phyloP scores from a whole-genome alignment of 441 rosid species.

The Gossypium schwendimanii region DNA sequence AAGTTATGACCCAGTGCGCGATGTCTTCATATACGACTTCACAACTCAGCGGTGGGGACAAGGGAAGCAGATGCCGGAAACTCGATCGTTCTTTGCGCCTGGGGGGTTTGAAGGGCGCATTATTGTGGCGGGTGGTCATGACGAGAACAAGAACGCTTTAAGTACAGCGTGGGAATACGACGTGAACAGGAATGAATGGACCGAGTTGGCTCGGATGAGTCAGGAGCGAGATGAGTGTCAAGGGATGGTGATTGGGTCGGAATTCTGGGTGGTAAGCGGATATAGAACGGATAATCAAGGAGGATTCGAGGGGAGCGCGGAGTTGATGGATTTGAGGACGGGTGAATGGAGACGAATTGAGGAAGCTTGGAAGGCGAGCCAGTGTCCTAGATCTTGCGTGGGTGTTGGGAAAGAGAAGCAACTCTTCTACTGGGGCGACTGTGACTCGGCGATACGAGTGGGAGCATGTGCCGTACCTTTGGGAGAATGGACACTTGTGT shows the following conservation, averaged over 20 bases:
- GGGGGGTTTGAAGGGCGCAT: constrained; percentile 29
- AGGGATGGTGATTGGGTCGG: constrained; percentile 30
- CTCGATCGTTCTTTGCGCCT: constrained; percentile 41
- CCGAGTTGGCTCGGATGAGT: constrained; percentile 30
- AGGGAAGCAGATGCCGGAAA: constrained; percentile 39
- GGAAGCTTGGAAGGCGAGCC: constrained; percentile 31
- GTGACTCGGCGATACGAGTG: constrained; percentile 12
- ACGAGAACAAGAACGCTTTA: constrained; percentile 44
- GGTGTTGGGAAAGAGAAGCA: constrained; percentile 20
- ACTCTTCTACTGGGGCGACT: constrained; percentile 22
- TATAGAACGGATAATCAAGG: constrained; percentile 47
- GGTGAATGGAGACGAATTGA: constrained; percentile 39
- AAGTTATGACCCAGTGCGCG: constrained; percentile 32
- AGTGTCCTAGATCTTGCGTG: constrained; percentile 32
- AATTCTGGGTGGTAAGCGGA: constrained; percentile 54
- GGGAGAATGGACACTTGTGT: constrained; percentile 25
- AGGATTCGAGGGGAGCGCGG: constrained; percentile 35
- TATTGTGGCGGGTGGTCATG: constrained; percentile 51
- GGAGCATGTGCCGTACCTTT: constrained; percentile 30
- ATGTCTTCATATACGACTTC: constrained; percentile 44
- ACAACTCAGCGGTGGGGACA: constrained; percentile 35
- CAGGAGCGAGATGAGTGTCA: constrained; percentile 55
- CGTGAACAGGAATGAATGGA: constrained; percentile 37
- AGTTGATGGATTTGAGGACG: constrained; percentile 22
- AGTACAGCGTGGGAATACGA: constrained; percentile 43